Evolutionary conservation across 805 yeast genomes (phyloP).

Genomic region (Wickerhamomyces chaumierensis): DNA sequence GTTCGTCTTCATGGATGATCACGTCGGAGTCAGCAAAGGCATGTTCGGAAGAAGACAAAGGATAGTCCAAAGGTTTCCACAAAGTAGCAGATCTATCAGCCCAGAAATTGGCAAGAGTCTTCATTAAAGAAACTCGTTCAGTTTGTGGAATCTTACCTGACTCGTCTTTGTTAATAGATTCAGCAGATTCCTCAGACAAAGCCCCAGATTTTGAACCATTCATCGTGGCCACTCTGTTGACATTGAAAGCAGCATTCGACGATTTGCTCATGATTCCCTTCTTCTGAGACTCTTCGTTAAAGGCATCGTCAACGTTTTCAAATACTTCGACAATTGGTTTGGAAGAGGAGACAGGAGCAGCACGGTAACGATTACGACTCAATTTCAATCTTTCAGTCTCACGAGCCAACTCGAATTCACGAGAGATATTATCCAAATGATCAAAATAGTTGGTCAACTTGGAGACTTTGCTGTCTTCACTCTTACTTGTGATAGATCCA

Average conservation of each 20-base stretch:
- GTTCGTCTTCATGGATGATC: conserved; percentile 92
- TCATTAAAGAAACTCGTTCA: conserved; percentile 70
- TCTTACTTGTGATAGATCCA: conserved; percentile 4
- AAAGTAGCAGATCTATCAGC: conserved; percentile 92
- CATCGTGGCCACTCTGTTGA: conserved; percentile 1
- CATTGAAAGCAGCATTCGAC: conserved; percentile 6
- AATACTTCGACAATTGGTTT: conserved; percentile 88
- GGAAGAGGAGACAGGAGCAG: conserved; percentile 60
- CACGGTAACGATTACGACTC: conserved; percentile 47
- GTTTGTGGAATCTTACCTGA: conserved; percentile 26
- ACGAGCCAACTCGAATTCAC: conserved; percentile 81
- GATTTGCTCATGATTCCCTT: conserved; percentile 4
- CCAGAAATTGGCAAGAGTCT: conserved; percentile 86
- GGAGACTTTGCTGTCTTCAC: conserved; percentile 37
- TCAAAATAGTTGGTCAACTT: conserved; percentile 59
- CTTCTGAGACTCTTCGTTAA: conserved; percentile 33
- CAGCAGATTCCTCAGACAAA: conserved; percentile 1
- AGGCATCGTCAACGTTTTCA: conserved; percentile 81
- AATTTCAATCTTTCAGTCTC: conserved; percentile 63
- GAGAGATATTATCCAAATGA: conserved; percentile 70
- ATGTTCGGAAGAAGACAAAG: conserved; percentile 71
- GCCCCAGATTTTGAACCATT: neutral
- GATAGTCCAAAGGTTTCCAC: conserved; percentile 88
- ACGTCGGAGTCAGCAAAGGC: conserved; percentile 90
- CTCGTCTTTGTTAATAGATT: conserved; percentile 10